Evolutionary conservation across 106 monocot species (phyloP).

Genomic region (Dioscorea dumetorum): DNA sequence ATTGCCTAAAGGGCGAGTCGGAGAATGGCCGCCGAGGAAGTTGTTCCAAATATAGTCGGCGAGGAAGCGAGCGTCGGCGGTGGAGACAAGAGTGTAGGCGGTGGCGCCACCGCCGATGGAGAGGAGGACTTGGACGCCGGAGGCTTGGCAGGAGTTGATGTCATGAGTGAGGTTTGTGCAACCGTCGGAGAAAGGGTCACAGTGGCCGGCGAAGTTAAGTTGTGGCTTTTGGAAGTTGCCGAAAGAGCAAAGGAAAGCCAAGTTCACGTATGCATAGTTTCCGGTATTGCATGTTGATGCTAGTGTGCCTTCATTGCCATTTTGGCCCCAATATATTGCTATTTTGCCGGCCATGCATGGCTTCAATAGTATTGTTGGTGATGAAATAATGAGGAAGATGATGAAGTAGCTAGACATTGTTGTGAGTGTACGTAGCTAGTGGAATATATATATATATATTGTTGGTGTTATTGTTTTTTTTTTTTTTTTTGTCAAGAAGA

Average conservation of each 20-base stretch:
- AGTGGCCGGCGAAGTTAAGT: constrained; percentile 22
- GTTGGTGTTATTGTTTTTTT: no score
- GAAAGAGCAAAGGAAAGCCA: constrained; percentile 19
- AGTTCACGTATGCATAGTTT: constrained; percentile 29
- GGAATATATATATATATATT: no score
- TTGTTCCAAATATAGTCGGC: constrained; percentile 22
- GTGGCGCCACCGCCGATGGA: constrained; percentile 25
- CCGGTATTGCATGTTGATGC: constrained; percentile 34
- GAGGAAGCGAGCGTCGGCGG: constrained; percentile 13
- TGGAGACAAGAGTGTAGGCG: constrained; percentile 6
- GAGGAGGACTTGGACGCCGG: constrained; percentile 22
- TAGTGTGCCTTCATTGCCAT: constrained; percentile 35
- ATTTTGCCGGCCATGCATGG: constrained; percentile 16
- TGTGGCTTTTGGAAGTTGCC: constrained; percentile 10
- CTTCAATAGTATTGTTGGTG: no score
- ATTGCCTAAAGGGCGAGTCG: constrained; percentile 11
- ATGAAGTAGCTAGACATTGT: no score
- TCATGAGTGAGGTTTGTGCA: constrained; percentile 12
- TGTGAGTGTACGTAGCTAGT: no score
- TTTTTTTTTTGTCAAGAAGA: no score
- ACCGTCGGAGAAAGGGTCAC: constrained; percentile 14
- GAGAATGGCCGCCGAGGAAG: constrained; percentile 18
- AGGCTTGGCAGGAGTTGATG: constrained; percentile 17
- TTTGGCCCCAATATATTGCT: constrained; percentile 57
- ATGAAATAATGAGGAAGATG: neutral